phyloP scores from a whole-genome alignment of 805 yeast genomes.

The Metschnikowia koreensis region DNA sequence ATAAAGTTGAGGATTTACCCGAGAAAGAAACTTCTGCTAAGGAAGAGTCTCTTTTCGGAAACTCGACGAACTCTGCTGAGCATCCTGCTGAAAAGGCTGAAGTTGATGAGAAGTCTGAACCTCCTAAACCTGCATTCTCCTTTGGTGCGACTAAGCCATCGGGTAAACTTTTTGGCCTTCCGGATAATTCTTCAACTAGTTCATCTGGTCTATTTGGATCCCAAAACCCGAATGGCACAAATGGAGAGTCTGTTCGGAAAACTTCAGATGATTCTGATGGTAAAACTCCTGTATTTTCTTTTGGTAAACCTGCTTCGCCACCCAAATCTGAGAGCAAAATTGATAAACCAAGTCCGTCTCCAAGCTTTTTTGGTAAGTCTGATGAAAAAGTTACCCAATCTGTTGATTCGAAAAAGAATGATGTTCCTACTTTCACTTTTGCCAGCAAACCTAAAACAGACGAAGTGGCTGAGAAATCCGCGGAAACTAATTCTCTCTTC shows the following conservation, averaged over 20 bases:
- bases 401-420: background rate
- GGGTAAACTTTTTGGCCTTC: background rate
- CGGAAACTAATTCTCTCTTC: background rate
- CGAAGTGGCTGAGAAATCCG: background rate
- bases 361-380: background rate
- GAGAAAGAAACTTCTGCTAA: background rate
- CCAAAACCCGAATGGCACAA: background rate
- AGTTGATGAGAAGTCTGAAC: background rate
- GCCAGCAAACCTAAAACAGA: background rate
- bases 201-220: background rate
- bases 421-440: background rate
- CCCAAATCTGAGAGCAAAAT: background rate
- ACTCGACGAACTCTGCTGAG: background rate
- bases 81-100: background rate
- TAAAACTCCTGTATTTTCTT: background rate
- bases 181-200: background rate
- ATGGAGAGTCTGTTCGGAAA: background rate
- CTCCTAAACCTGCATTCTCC: conserved; percentile 1
- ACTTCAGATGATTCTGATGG: background rate
- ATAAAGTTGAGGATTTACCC: conserved; percentile 29
- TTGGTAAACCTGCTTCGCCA: background rate
- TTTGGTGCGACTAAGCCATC: conserved; percentile 1
- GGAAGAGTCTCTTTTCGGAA: background rate
- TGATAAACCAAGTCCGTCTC: background rate
- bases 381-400: background rate